Conservation (phyloP, 805 yeast genomes). For the Sugiyamaella valdiviana region DNA sequence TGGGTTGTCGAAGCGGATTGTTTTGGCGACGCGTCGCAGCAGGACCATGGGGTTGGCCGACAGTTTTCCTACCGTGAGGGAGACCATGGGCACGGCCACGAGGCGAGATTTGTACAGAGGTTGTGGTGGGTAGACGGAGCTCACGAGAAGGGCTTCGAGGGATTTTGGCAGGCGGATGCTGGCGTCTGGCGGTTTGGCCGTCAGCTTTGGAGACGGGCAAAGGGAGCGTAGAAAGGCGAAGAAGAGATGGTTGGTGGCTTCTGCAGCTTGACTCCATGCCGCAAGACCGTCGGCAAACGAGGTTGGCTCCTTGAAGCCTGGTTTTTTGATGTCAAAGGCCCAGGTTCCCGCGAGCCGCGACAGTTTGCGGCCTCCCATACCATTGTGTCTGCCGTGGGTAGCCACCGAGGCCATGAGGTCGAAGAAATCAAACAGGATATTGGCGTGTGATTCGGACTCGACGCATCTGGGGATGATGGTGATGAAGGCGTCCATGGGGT, state of each 20-base stretch:
- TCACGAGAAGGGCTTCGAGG: constrained; percentile 56
- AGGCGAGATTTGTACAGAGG: constrained; percentile 37
- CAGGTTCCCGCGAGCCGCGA: constrained; percentile 79
- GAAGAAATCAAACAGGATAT: constrained; percentile 80
- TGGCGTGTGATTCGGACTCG: constrained; percentile 79
- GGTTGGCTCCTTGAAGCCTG: constrained; percentile 31
- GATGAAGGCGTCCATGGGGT: constrained; percentile 66
- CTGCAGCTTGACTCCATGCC: constrained; percentile 74
- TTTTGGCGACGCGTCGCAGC: constrained; percentile 49
- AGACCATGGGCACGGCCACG: constrained; percentile 57
- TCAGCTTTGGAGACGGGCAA: constrained; percentile 46
- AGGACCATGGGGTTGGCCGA: constrained; percentile 52
- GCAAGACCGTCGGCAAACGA: constrained; percentile 64
- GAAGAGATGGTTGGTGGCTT: constrained; percentile 77
- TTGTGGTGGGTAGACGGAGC: constrained; percentile 68
- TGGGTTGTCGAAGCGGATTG: constrained; percentile 63
- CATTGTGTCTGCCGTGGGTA: constrained; percentile 70
- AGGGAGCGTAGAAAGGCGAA: constrained; percentile 72
- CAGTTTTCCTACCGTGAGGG: constrained; percentile 42
- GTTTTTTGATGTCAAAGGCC: constrained; percentile 56
- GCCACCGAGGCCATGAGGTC: constrained; percentile 73
- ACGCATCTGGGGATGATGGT: constrained; percentile 80
- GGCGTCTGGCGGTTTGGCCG: constrained; percentile 31
- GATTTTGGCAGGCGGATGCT: constrained; percentile 48
- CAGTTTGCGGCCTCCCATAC: constrained; percentile 72